These are phyloP conservation scores for Moesziomyces parantarcticus DNA, from an alignment of 1,284 basidiomycete species.

Conservation along the genomic window DNA sequence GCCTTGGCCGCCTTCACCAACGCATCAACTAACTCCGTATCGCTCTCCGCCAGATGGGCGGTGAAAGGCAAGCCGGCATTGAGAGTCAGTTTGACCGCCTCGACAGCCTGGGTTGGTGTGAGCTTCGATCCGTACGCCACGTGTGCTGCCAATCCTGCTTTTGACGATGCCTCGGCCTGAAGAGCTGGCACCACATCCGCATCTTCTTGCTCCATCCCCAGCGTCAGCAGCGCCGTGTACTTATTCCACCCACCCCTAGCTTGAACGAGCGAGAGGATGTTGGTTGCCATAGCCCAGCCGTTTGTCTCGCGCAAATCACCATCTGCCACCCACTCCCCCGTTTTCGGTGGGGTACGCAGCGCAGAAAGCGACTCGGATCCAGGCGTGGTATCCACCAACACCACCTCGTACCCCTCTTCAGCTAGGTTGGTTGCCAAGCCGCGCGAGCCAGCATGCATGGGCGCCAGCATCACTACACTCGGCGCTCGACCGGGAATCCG, in stretches of 20 bases:
- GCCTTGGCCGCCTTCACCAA: constrained; percentile 22
- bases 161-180: constrained; percentile 7
- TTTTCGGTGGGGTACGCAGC: constrained; percentile 1
- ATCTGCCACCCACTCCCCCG: constrained; percentile 1
- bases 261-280: constrained; percentile 16
- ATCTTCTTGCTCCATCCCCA: constrained; percentile 15
- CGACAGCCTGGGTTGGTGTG: constrained; percentile 2
- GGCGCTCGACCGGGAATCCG: constrained; percentile 26
- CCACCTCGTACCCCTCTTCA: constrained; percentile 41
- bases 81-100: background rate
- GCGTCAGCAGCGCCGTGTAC: constrained; percentile 21
- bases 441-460: constrained; percentile 20
- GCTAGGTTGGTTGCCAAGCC: constrained; percentile 27
- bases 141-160: constrained; percentile 19
- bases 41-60: constrained; percentile 14
- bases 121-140: constrained; percentile 19
- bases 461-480: constrained; percentile 13
- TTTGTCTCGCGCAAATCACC: constrained; percentile 12
- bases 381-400: constrained; percentile 15
- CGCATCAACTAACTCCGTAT: constrained; percentile 2
- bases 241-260: constrained; percentile 23
- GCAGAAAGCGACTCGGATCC: constrained; percentile 13
- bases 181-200: constrained; percentile 14
- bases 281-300: constrained; percentile 20
- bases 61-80: constrained; percentile 9